Conservation (phyloP, 441 rosid genomes). For the Erodium trifolium region DNA sequence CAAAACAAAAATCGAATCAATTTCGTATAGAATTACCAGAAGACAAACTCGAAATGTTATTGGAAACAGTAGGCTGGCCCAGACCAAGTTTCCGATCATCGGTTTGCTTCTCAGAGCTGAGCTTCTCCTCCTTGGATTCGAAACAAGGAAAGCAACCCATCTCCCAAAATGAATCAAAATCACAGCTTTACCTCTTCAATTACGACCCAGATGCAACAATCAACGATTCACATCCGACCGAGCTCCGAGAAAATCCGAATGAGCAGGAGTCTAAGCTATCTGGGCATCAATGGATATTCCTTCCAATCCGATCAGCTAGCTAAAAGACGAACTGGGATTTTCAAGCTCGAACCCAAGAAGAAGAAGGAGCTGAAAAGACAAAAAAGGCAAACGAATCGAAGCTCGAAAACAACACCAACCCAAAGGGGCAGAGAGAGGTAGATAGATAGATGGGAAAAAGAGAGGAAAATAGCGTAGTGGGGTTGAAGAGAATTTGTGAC, state of each 20-base stretch:
- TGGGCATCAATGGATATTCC: background rate
- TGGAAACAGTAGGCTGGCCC: slow-evolving; percentile 38
- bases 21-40: slow-evolving; percentile 36
- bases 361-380: no score
- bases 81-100: slow-evolving; percentile 37
- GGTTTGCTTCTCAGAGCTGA: slow-evolving; percentile 51
- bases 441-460: background rate
- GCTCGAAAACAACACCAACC: no score
- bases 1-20: slow-evolving; percentile 15
- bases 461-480: background rate
- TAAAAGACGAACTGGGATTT: background rate
- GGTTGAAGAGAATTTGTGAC: slow-evolving; percentile 9
- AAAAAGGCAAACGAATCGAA: no score
- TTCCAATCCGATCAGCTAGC: slow-evolving; percentile 3
- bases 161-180: slow-evolving; percentile 20
- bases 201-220: slow-evolving; percentile 15
- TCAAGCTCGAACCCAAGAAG: background rate
- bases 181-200: background rate
- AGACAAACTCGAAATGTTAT: slow-evolving; percentile 54
- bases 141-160: slow-evolving; percentile 97
- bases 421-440: background rate
- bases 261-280: background rate
- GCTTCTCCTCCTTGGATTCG: slow-evolving; percentile 58
- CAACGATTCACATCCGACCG: slow-evolving; percentile 20
- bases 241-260: slow-evolving; percentile 12